Evolutionary conservation across 2,329 filamentous ascomycete genomes (phyloP), one percentile per base, ranked within the genome.

Genomic region (Fusarium incarnatum): DNA sequence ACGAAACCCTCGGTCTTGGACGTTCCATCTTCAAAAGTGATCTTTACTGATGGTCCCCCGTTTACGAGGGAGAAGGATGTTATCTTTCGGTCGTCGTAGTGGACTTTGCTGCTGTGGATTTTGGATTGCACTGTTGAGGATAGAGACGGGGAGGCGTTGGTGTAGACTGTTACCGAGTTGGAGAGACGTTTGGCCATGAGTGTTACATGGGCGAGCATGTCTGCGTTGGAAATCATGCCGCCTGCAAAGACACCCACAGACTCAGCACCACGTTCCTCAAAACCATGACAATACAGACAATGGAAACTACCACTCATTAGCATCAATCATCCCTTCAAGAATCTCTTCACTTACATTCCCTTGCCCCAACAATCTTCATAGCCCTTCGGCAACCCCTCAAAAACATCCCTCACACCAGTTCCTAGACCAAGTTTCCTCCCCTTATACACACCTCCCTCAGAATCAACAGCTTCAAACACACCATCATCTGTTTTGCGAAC

Each of bases 281-380:
- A 89, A 7, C 88, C 88, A 67, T 89, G 83, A 75, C 87, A 90
- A 70, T 85, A 88, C 2, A 89, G 81, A 68, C 87, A 90, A 70
- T 89, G 87, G 68, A 86, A 89, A 46, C 83, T 44, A 6, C 25
- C 1, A 22, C 2, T n/a, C 13, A 27, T 73, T 27, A 69, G 59
- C 22, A 28, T 52, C 40, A 40, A 18, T 28, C 12, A 3, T 5
- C 16, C 6, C 20, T 2, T 25, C 6, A 25, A 25, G 25, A 8
- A 25, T 25, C 7, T 8, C 25, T 23, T 23, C 5, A 77, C 81
- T 79, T 67, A 86, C 83, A 87, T 85, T 30, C 82, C 81, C 46
- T 75, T 78, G 11, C 80, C 84, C 87, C 87, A 91, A 57, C 84
- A 85, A 42, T 88, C 84, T 0, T 68, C 79, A 64, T 87, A 90